Percentiles rank a stretch among this genome's conserved stretches.
Conservation (phyloP, 139 green algal genomes). For the Gonium pectorale region DNA sequence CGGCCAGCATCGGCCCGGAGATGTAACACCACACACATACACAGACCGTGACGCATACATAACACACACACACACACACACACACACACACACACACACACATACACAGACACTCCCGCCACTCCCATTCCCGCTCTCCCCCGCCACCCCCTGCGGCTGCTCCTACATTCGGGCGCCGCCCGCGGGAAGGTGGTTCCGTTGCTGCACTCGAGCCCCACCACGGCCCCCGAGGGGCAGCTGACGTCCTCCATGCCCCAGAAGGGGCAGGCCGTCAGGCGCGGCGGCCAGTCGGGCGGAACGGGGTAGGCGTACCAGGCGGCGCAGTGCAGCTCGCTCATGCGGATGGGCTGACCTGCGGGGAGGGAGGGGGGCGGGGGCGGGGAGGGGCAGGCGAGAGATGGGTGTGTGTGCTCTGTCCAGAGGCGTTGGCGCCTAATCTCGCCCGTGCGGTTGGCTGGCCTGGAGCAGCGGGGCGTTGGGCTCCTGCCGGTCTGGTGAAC, state of each 20-base stretch:
- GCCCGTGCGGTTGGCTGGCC: neutral
- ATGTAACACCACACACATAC: too few species aligned
- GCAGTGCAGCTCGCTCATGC: conserved; percentile 33
- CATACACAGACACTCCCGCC: too few species aligned
- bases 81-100: too few species aligned
- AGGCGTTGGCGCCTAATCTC: too few species aligned
- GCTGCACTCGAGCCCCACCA: conserved; percentile 1
- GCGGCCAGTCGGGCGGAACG: neutral
- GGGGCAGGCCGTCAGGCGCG: neutral
- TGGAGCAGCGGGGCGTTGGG: neutral
- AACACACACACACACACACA: too few species aligned
- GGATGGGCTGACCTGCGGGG: neutral
- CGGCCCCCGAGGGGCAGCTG: neutral
- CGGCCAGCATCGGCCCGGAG: too few species aligned
- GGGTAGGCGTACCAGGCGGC: neutral
- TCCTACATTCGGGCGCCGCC: too few species aligned
- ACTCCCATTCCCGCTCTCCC: too few species aligned
- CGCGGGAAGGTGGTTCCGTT: neutral
- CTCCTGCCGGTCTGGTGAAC: too few species aligned
- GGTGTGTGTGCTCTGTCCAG: neutral
- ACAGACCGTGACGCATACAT: too few species aligned
- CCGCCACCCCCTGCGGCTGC: too few species aligned
- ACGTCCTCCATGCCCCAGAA: conserved; percentile 37
- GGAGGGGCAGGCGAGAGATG: neutral
- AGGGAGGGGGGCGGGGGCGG: neutral